A percentile compares a stretch with the other conserved stretches of the same genome.
Evolutionary conservation across 129 eudicot species (phyloP).

Genomic region (Pulicaria dysenterica): DNA sequence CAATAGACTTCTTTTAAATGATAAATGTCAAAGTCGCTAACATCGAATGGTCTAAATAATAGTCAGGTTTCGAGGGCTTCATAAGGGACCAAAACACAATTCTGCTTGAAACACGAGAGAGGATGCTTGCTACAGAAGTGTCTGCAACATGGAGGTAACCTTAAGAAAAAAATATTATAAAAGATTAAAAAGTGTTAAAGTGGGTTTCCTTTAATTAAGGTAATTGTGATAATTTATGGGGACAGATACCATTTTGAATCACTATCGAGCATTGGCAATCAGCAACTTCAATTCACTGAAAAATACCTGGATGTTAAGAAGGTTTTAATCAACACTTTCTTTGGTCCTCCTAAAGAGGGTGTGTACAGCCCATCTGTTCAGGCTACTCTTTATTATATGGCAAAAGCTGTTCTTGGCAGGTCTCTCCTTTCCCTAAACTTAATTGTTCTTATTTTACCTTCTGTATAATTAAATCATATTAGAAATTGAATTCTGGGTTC

Average conservation of each 20-base stretch:
- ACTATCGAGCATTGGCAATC: slow-evolving; percentile 52
- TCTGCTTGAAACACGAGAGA: slow-evolving; percentile 88
- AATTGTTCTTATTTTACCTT: not conserved
- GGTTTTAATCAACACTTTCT: slow-evolving; percentile 70
- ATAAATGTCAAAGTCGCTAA: slow-evolving; percentile 3
- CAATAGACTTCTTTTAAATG: not conserved
- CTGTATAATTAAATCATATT: not conserved
- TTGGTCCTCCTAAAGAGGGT: slow-evolving; percentile 84
- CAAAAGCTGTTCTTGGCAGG: slow-evolving; percentile 89
- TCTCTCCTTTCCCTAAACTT: slow-evolving; percentile 20
- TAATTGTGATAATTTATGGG: slow-evolving; percentile 11
- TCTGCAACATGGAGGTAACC: slow-evolving; percentile 91
- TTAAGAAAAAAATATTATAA: not conserved
- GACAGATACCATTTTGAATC: slow-evolving; percentile 74
- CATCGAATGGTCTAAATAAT: slow-evolving; percentile 32
- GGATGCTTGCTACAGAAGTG: slow-evolving; percentile 95
- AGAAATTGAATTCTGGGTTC: not conserved
- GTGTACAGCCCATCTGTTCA: slow-evolving; percentile 99
- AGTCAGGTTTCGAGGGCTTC: slow-evolving; percentile 98
- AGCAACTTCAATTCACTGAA: slow-evolving; percentile 59
- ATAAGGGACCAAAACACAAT: slow-evolving; percentile 83
- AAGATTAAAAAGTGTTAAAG: not conserved
- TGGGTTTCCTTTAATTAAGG: not conserved
- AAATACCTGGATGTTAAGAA: slow-evolving; percentile 67
- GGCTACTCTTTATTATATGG: slow-evolving; percentile 88